Evolutionary conservation across 495 filamentous ascomycete genomes (phyloP).

Genomic region (Viridothelium virens): DNA sequence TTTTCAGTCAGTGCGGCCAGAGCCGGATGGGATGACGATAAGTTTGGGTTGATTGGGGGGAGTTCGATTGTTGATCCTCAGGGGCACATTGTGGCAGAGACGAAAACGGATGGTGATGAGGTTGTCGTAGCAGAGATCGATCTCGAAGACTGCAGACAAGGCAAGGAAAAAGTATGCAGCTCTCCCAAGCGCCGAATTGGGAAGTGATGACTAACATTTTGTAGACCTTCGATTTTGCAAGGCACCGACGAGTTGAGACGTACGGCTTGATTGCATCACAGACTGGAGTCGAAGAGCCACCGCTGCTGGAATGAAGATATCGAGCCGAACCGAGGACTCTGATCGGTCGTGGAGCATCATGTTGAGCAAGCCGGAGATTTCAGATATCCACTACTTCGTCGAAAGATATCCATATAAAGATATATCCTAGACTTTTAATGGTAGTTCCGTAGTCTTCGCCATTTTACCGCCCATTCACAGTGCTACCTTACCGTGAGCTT

Average conservation of each 20-base stretch:
- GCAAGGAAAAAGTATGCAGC: constrained; percentile 33
- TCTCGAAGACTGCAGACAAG: constrained; percentile 38
- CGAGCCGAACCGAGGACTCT: background rate
- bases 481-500: background rate
- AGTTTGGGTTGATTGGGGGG: constrained; percentile 42
- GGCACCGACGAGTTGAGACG: constrained; percentile 42
- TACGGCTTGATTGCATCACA: constrained; percentile 38
- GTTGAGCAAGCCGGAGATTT: background rate
- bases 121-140: constrained; percentile 43
- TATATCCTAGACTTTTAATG: too few relatives aligned
- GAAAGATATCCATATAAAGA: too few relatives aligned
- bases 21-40: constrained; percentile 42
- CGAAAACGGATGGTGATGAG: constrained; percentile 40
- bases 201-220: background rate
- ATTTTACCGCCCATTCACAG: background rate
- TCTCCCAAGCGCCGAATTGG: background rate
- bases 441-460: background rate
- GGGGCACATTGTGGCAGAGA: constrained; percentile 43
- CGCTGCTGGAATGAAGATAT: constrained; percentile 12
- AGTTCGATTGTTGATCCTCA: constrained; percentile 44
- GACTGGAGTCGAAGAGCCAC: constrained; percentile 43
- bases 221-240: constrained; percentile 40
- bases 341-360: background rate
- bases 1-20: constrained; percentile 42
- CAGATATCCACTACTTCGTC: background rate